These are phyloP conservation scores for Pseudogymnoascus sp. DNA, from an alignment of 2,329 filamentous ascomycete species.

Conservation along the genomic window DNA sequence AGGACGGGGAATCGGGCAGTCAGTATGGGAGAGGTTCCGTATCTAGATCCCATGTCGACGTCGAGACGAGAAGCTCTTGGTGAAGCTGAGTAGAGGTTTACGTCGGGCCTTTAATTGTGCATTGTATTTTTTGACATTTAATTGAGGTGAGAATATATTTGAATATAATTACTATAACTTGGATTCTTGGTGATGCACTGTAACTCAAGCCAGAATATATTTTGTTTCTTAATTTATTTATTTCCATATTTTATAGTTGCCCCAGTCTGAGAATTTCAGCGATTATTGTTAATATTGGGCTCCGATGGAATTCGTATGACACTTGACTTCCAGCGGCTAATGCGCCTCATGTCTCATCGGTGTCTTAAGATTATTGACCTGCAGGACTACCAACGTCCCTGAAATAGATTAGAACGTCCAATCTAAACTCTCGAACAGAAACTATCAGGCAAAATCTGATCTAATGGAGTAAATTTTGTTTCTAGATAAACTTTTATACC, in stretches of 20 bases:
- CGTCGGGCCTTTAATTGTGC: neutral
- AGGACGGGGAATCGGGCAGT: constrained; percentile 28
- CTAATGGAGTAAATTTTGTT: neutral
- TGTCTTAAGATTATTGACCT: neutral
- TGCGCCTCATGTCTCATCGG: neutral
- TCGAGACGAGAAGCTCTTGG: constrained; percentile 12
- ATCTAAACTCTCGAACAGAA: neutral
- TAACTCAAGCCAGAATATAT: neutral
- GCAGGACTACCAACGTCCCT: neutral
- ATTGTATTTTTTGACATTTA: neutral
- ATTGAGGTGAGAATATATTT: neutral
- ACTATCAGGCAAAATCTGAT: neutral
- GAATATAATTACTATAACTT: too few species aligned
- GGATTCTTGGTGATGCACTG: too few species aligned
- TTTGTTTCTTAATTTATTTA: neutral
- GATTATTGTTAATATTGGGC: neutral
- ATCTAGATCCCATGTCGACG: constrained; percentile 28
- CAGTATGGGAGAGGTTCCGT: constrained; percentile 30
- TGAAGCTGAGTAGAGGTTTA: neutral
- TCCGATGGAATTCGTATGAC: neutral
- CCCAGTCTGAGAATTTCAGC: neutral
- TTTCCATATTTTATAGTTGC: neutral
- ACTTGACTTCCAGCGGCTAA: neutral
- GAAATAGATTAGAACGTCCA: neutral
- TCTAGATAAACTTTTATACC: neutral